Conservation (phyloP, 495 filamentous ascomycete genomes). For the Geoglossum glabrum region DNA sequence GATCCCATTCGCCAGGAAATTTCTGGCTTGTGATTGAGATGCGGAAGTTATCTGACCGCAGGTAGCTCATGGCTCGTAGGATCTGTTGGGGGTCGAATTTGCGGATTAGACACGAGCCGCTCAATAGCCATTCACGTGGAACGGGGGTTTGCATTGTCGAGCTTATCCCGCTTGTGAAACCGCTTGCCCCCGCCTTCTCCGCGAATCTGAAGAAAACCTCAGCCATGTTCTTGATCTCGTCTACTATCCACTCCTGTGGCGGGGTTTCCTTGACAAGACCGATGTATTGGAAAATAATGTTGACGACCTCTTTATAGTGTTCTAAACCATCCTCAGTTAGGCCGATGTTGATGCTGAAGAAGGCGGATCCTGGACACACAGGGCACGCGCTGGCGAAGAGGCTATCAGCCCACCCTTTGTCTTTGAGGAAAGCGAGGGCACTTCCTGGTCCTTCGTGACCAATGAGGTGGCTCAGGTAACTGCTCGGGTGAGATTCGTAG, state of each 20-base stretch:
- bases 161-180: constrained; percentile 66
- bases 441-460: constrained; percentile 95
- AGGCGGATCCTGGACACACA: constrained; percentile 63
- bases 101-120: constrained; percentile 45
- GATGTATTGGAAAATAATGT: constrained; percentile 85
- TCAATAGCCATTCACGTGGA: constrained; percentile 71
- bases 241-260: constrained; percentile 79
- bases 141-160: constrained; percentile 75
- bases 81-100: constrained; percentile 63
- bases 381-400: constrained; percentile 57
- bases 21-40: constrained; percentile 63
- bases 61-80: constrained; percentile 47
- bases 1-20: constrained; percentile 60
- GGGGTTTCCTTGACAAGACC: constrained; percentile 61
- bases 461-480: constrained; percentile 83
- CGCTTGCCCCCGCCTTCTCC: constrained; percentile 75
- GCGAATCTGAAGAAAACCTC: constrained; percentile 88
- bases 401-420: constrained; percentile 84
- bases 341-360: constrained; percentile 62
- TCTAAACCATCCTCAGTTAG: constrained; percentile 73
- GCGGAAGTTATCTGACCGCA: constrained; percentile 79
- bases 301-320: constrained; percentile 74
- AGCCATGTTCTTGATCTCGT: constrained; percentile 71
- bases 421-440: constrained; percentile 85
- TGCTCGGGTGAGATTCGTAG: constrained; percentile 65